Evolutionary conservation across 108 stramenopile species (phyloP).

Genomic region (Mediolabrus comicus): DNA sequence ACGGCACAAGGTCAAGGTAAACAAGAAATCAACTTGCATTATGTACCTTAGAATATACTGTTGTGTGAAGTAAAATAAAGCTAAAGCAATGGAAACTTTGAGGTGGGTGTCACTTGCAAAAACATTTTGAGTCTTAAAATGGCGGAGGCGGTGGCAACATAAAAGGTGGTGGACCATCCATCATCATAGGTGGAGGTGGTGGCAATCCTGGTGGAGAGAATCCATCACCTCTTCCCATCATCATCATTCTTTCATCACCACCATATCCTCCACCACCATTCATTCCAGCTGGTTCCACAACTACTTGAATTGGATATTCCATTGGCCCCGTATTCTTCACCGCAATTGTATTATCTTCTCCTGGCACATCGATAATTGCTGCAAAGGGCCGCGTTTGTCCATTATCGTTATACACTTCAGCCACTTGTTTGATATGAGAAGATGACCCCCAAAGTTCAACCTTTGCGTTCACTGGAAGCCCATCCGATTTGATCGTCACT

Average conservation of each 20-base stretch:
- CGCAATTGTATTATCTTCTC: slow-evolving; percentile 1
- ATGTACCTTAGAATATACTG: neutral
- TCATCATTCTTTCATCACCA: neutral
- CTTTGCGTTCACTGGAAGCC: neutral
- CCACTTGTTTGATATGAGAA: neutral
- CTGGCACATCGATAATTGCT: slow-evolving; percentile 1
- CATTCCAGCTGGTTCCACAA: neutral
- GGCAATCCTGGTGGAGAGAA: no score
- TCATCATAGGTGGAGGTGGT: neutral
- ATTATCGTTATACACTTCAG: neutral
- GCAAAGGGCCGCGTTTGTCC: neutral
- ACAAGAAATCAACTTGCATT: neutral
- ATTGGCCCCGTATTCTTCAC: slow-evolving; percentile 24
- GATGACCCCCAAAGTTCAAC: neutral
- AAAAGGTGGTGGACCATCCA: neutral
- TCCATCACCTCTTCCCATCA: neutral
- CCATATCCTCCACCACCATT: neutral
- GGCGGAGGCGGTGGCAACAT: slow-evolving; percentile 1
- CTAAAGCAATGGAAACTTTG: neutral
- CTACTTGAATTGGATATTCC: slow-evolving; percentile 28
- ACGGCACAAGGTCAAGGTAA: no score
- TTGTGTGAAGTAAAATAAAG: neutral
- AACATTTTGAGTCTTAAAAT: neutral
- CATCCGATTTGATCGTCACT: neutral
- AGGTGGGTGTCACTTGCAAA: neutral